Base-by-base conservation (phyloP, 2,329 filamentous ascomycete genomes). In the Beauveria rudraprayagi region DNA sequence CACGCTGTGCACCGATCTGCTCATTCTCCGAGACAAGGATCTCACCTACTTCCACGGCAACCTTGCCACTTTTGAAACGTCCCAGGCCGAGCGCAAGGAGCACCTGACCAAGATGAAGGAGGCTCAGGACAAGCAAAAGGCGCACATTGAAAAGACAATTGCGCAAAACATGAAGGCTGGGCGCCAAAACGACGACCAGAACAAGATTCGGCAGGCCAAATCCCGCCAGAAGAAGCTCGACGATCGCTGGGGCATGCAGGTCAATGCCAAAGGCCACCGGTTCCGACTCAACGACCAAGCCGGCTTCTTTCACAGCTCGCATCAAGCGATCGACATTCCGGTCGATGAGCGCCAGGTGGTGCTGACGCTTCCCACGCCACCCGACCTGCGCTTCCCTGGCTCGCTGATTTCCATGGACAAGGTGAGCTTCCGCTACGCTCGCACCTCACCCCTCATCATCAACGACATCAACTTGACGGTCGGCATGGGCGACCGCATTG, bases 161-260 rank as follows among this genome's bases (percentile, higher is more conserved):
- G 80, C 83, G 22, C 83, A 87, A 62, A 93, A 90, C 66, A 82
- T 91, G 68, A 88, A 87, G 65, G 83, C 87, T 22, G 91, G 90
- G 7, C 89, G 87, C 70, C 85, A 86, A 53, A 88, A 87, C 28
- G 89, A 91, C 34, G 91, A 95, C 68, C 88, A 92, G 66, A 93
- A 93, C 70, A 92, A 92, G 70, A 79, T 95, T 3, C 85, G 89
- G n/a, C 89, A 92, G 76, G 91, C 90, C 4, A 92, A 92, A 64
- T 90, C 87, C 5, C 81, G 90, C 1, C 89, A 92, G 75, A 93
- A 92, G 77, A 92, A 91, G 70, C 80, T 95, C 1, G 90, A 95
- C 61, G 87, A 94, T 60, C 80, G 90, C 6, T 89, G 86, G 84
- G 91, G 91, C 0, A 72, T 95, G 67, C 82, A 92, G 68, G 87